phyloP scores from a whole-genome alignment of 2,329 filamentous ascomycete species.

The Colletotrichum destructivum region DNA sequence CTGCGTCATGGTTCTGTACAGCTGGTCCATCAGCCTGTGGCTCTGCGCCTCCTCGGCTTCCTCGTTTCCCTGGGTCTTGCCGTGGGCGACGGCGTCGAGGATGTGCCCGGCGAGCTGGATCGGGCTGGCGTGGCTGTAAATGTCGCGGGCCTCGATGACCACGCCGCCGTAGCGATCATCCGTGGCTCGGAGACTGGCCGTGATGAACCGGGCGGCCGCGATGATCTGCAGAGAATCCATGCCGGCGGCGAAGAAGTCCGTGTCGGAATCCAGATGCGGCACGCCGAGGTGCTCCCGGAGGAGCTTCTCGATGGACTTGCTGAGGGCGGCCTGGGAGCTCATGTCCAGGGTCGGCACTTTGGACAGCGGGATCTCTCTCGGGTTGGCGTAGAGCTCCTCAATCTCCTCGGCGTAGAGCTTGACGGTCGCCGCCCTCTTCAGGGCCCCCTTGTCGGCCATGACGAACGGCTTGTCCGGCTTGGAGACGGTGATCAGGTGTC shows the following conservation, averaged over 20 bases:
- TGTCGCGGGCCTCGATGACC: conserved; percentile 54
- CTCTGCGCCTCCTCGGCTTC: neutral
- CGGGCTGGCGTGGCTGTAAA: conserved; percentile 57
- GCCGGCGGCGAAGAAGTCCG: conserved; percentile 56
- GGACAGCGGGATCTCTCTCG: conserved; percentile 37
- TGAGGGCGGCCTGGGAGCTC: conserved; percentile 44
- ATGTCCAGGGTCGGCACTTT: conserved; percentile 44
- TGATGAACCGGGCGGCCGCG: conserved; percentile 52
- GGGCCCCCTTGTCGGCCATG: conserved; percentile 61
- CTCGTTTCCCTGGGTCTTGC: neutral
- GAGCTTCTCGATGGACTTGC: conserved; percentile 46
- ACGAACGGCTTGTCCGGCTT: conserved; percentile 59
- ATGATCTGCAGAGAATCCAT: conserved; percentile 59
- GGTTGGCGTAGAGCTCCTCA: conserved; percentile 56
- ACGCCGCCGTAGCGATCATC: conserved; percentile 52
- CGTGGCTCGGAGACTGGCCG: conserved; percentile 50
- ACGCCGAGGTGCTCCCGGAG: conserved; percentile 43
- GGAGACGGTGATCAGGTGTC: conserved; percentile 57
- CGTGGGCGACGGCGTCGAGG: neutral
- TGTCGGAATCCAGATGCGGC: conserved; percentile 44
- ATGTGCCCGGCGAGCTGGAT: conserved; percentile 52
- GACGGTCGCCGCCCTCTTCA: conserved; percentile 58
- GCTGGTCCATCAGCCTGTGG: conserved; percentile 48
- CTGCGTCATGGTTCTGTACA: conserved; percentile 53
- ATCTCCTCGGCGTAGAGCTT: conserved; percentile 61